Evolutionary conservation across 2,329 filamentous ascomycete species (phyloP).

Genomic region (Fusarium drepaniforme): DNA sequence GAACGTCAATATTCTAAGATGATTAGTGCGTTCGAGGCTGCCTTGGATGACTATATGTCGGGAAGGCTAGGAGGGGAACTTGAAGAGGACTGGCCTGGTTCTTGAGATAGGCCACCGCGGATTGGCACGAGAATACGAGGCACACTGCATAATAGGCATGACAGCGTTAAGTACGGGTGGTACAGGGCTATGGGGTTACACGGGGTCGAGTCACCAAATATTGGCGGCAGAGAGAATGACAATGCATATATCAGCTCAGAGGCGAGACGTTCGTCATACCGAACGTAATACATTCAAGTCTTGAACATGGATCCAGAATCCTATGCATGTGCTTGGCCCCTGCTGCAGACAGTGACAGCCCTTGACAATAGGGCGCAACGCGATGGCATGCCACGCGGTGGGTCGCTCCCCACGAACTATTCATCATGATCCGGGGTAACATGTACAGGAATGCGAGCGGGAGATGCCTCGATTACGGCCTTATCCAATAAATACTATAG

Average conservation of each 20-base stretch:
- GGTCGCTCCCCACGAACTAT: background rate
- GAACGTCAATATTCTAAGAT: background rate
- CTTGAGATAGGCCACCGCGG: background rate
- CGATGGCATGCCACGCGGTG: background rate
- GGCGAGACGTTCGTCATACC: background rate
- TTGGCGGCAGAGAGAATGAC: background rate
- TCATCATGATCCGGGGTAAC: background rate
- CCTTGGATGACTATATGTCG: background rate
- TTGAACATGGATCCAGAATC: background rate
- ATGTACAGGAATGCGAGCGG: background rate
- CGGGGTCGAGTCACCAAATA: background rate
- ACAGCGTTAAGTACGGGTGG: background rate
- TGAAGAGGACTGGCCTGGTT: background rate
- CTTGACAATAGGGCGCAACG: background rate
- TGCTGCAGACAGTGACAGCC: background rate
- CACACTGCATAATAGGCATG: background rate
- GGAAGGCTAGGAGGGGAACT: background rate
- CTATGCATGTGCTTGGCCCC: background rate
- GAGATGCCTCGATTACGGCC: background rate
- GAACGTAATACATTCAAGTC: background rate
- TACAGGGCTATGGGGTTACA: background rate
- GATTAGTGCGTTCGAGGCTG: background rate
- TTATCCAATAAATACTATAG: background rate
- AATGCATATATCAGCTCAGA: background rate
- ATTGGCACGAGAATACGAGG: background rate